phyloP scores from a whole-genome alignment of 495 filamentous ascomycete genomes.

The Penicillium steckii region DNA sequence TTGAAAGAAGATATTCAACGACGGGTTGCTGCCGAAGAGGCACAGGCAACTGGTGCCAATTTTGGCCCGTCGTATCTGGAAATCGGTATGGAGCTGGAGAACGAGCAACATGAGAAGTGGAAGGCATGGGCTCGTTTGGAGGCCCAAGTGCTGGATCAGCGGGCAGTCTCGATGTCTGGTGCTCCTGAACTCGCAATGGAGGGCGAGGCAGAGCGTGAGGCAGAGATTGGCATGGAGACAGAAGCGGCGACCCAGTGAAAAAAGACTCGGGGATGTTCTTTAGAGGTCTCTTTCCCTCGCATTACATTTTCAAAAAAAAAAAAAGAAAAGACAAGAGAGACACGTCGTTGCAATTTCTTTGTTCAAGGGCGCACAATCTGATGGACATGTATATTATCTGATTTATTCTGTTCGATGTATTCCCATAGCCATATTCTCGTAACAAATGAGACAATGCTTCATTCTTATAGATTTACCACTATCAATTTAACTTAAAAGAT shows the following conservation, averaged over 20 bases:
- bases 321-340: too few species aligned
- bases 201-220: conserved; percentile 10
- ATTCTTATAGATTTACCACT: background rate
- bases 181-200: conserved; percentile 28
- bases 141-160: conserved; percentile 36
- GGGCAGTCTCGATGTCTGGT: conserved; percentile 28
- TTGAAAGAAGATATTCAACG: conserved; percentile 80
- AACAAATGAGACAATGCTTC: conserved; percentile 6
- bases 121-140: conserved; percentile 70
- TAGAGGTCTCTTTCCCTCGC: background rate
- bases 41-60: conserved; percentile 75
- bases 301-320: too few species aligned
- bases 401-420: conserved; percentile 24
- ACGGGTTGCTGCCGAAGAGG: conserved; percentile 86
- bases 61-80: conserved; percentile 76
- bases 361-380: conserved; percentile 4
- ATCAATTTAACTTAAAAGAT: too few species aligned
- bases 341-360: conserved; percentile 4
- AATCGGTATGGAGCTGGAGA: conserved; percentile 80
- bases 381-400: conserved; percentile 39
- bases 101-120: conserved; percentile 74
- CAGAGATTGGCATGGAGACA: conserved; percentile 5
- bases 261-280: conserved; percentile 1
- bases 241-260: background rate
- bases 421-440: conserved; percentile 17